These are phyloP conservation scores for Dioszegia aurantiaca DNA, from an alignment of 768 basidiomycete genomes.

Conservation along the genomic window DNA sequence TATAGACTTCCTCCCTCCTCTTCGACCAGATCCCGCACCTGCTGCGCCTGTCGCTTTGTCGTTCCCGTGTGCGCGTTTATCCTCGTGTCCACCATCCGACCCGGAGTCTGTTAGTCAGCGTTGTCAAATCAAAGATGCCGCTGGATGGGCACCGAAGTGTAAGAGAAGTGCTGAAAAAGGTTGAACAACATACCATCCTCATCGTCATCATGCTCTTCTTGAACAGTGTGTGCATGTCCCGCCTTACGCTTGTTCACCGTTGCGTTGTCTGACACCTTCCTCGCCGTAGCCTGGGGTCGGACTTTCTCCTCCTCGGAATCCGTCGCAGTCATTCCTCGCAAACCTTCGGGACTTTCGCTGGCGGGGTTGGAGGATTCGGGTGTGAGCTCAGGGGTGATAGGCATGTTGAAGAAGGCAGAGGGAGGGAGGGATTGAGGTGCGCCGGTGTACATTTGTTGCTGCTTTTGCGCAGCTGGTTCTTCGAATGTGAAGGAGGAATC, in stretches of 20 bases:
- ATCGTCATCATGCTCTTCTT: slow-evolving; percentile 30
- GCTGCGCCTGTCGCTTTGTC: slow-evolving; percentile 16
- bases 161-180: not conserved
- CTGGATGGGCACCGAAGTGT: too few relatives aligned
- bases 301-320: slow-evolving; percentile 24
- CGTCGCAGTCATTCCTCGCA: slow-evolving; percentile 1
- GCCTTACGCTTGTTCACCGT: slow-evolving; percentile 35
- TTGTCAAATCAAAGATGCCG: not conserved
- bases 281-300: not conserved
- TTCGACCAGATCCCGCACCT: slow-evolving; percentile 16
- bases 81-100: slow-evolving; percentile 40
- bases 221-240: slow-evolving; percentile 17
- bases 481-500: not conserved
- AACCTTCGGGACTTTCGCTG: slow-evolving; percentile 17
- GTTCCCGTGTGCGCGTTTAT: slow-evolving; percentile 31
- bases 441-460: not conserved
- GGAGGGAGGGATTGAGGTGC: slow-evolving; percentile 28
- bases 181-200: slow-evolving; percentile 23
- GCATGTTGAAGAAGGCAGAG: slow-evolving; percentile 39
- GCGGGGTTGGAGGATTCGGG: slow-evolving; percentile 29
- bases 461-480: not conserved
- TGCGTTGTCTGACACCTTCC: slow-evolving; percentile 10
- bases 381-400: slow-evolving; percentile 36
- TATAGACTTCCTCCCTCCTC: slow-evolving; percentile 36
- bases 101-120: slow-evolving; percentile 27